Evolutionary conservation across 805 yeast species (phyloP).

Genomic region (Kodamaea neixiangensis): DNA sequence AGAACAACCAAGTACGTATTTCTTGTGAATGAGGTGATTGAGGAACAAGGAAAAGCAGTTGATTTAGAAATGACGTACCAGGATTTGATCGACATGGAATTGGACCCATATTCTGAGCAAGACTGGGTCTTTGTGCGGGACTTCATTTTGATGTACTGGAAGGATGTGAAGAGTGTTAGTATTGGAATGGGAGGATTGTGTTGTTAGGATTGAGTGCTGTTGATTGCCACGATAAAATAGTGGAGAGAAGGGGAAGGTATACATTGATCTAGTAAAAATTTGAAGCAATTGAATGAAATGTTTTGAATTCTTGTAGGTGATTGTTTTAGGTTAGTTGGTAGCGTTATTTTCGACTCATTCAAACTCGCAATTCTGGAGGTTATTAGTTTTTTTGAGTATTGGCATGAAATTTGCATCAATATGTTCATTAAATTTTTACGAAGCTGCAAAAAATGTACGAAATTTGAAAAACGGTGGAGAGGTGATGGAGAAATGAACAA

Average conservation of each 20-base stretch:
- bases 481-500: too few relatives aligned
- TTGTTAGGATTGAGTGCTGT: conserved; percentile 18
- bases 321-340: too few relatives aligned
- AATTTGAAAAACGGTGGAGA: too few relatives aligned
- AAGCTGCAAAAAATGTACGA: too few relatives aligned
- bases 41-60: conserved; percentile 24
- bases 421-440: too few relatives aligned
- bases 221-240: neutral
- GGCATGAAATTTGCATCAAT: too few relatives aligned
- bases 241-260: neutral
- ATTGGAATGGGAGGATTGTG: conserved; percentile 38
- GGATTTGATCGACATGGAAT: conserved; percentile 43
- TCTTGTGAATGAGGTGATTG: conserved; percentile 33
- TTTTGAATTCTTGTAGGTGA: too few relatives aligned
- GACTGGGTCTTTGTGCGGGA: conserved; percentile 39
- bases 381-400: too few relatives aligned
- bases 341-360: too few relatives aligned
- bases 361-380: too few relatives aligned
- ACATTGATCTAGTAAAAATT: too few relatives aligned
- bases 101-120: conserved; percentile 42
- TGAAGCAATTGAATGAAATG: neutral
- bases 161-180: conserved; percentile 29
- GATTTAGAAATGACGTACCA: conserved; percentile 39
- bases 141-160: conserved; percentile 39
- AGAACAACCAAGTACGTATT: conserved; percentile 32